Conservation (phyloP, 139 green algal genomes). For the Picochlorum costavermella region DNA sequence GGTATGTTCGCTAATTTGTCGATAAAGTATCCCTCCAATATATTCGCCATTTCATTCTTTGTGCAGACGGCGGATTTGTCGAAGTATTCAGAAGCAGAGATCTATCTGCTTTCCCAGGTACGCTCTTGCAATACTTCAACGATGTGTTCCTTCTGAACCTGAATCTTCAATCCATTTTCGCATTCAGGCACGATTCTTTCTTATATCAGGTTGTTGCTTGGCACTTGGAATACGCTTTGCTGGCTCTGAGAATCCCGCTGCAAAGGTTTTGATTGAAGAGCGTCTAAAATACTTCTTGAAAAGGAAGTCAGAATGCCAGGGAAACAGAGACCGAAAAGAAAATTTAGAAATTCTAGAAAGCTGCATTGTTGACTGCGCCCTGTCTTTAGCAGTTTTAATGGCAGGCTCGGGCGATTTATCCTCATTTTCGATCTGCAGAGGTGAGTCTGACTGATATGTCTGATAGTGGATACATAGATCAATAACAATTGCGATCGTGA, state of each 20-base stretch:
- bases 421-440: conserved; percentile 75
- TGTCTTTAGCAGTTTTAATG: conserved; percentile 83
- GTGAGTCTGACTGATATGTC: conserved; percentile 25
- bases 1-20: no score
- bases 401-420: conserved; percentile 82
- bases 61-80: no score
- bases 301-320: neutral
- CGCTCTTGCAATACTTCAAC: neutral
- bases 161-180: neutral
- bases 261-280: neutral
- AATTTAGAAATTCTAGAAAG: conserved; percentile 54
- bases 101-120: neutral
- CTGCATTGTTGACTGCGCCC: conserved; percentile 35
- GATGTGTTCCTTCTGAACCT: neutral
- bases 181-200: conserved; percentile 39
- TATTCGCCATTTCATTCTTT: no score
- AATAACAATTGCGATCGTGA: neutral
- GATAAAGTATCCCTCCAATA: no score
- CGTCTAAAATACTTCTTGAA: neutral
- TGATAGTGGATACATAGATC: neutral
- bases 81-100: no score
- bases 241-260: conserved; percentile 46
- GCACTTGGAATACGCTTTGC: conserved; percentile 80
- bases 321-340: conserved; percentile 11
- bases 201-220: conserved; percentile 70